Evolutionary conservation across 345 rosid species (phyloP).

Genomic region (Iberis pinnata): DNA sequence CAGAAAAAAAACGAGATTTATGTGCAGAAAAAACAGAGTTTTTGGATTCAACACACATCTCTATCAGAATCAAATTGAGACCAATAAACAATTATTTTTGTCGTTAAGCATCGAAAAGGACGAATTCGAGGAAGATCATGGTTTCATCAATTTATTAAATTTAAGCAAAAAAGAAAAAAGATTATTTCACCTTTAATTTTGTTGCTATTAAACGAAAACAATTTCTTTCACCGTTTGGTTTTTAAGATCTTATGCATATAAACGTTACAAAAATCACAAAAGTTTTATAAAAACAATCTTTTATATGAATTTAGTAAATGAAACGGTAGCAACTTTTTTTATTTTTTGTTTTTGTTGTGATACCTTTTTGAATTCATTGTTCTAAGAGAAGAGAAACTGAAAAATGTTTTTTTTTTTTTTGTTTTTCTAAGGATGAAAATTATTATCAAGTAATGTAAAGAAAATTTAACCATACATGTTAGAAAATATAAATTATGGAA

Average conservation of each 20-base stretch:
- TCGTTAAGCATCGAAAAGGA: too few relatives aligned
- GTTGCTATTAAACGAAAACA: too few relatives aligned
- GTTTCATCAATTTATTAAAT: neutral
- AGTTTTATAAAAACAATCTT: neutral
- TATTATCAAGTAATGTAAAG: conserved; percentile 4
- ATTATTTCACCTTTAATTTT: neutral
- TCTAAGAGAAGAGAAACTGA: conserved; percentile 24
- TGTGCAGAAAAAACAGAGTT: too few relatives aligned
- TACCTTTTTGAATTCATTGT: conserved; percentile 18
- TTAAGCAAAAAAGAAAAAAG: neutral
- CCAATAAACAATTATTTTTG: too few relatives aligned
- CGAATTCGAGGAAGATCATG: neutral
- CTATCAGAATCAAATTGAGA: too few relatives aligned
- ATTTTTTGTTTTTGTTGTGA: neutral
- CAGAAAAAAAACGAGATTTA: neutral
- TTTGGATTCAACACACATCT: too few relatives aligned
- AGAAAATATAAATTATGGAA: conserved; percentile 16
- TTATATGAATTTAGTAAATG: neutral
- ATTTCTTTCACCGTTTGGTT: too few relatives aligned
- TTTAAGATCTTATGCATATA: neutral
- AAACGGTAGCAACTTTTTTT: conserved; percentile 8
- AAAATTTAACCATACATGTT: neutral
- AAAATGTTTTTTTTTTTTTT: neutral
- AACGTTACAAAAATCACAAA: conserved; percentile 4
- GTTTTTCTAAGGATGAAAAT: neutral